phyloP scores from a whole-genome alignment of 352 stramenopile genomes.

The Phytopythium sindhum region DNA sequence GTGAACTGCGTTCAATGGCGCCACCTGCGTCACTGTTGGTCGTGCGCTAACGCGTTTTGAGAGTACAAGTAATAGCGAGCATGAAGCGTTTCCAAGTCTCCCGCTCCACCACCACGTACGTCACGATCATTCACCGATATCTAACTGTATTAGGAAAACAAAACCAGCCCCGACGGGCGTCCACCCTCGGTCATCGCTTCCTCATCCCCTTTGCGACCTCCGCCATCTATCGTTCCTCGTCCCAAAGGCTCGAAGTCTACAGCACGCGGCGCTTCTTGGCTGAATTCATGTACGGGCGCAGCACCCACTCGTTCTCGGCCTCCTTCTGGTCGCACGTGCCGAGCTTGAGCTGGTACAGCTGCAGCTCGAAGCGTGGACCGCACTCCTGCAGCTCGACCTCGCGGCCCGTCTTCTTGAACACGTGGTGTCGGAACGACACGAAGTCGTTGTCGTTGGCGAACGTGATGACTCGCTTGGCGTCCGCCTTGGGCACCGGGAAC shows the following conservation, averaged over 20 bases:
- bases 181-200: not conserved
- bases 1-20: not conserved
- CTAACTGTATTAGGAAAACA: slow-evolving; percentile 1
- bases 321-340: slow-evolving; percentile 99
- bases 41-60: not conserved
- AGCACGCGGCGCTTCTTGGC: slow-evolving; percentile 95
- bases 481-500: slow-evolving; percentile 96
- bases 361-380: slow-evolving; percentile 98
- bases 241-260: slow-evolving; percentile 19
- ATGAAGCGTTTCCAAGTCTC: not conserved
- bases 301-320: slow-evolving; percentile 99
- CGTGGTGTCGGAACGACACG: slow-evolving; percentile 99
- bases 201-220: not conserved
- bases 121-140: not conserved
- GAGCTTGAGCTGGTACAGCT: slow-evolving; percentile 97
- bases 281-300: slow-evolving; percentile 99
- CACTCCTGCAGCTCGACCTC: slow-evolving; percentile 95
- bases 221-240: not conserved
- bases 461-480: slow-evolving; percentile 97
- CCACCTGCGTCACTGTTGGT: not conserved
- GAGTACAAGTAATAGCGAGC: not conserved
- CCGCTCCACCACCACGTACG: not conserved
- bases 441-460: slow-evolving; percentile 99
- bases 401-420: slow-evolving; percentile 93
- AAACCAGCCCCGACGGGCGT: not conserved